Percentiles rank a stretch among this genome's conserved stretches.
Evolutionary conservation across 495 filamentous ascomycete species (phyloP).

Genomic region (Hypoxylon cercidicola): DNA sequence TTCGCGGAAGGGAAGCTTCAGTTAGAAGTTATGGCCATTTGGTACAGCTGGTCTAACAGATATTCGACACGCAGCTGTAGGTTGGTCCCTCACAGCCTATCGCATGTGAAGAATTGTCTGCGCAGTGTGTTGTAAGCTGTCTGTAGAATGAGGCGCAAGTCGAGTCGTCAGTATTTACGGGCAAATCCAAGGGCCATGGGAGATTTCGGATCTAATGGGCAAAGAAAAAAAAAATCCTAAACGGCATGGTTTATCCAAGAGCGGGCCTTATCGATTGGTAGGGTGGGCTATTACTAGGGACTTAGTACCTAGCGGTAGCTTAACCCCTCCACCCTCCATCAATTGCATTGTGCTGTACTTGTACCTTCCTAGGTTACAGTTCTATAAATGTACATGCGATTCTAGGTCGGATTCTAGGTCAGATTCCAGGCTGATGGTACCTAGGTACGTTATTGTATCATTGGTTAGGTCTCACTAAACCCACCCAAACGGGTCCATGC

Average conservation of each 20-base stretch:
- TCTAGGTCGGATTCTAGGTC: too few relatives aligned
- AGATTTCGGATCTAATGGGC: constrained; percentile 24
- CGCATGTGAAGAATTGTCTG: not conserved
- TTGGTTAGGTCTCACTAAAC: constrained; percentile 21
- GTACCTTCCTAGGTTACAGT: too few relatives aligned
- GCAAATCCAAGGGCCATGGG: constrained; percentile 18
- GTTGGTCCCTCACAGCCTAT: not conserved
- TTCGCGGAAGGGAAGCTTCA: constrained; percentile 25
- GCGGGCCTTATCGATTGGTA: constrained; percentile 34
- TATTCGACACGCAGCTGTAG: not conserved
- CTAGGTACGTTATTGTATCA: not conserved
- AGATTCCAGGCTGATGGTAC: too few relatives aligned
- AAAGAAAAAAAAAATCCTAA: constrained; percentile 17
- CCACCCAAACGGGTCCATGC: constrained; percentile 10
- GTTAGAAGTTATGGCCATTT: constrained; percentile 11
- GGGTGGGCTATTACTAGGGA: not conserved
- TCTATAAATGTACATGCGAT: too few relatives aligned
- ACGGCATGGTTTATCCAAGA: constrained; percentile 27
- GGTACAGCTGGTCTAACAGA: not conserved
- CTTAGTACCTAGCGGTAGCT: too few relatives aligned
- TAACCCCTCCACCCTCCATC: not conserved
- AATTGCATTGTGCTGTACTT: not conserved
- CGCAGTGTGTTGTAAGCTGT: constrained; percentile 2
- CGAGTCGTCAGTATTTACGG: constrained; percentile 13
- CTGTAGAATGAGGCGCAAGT: constrained; percentile 16